Evolutionary conservation across 1,284 basidiomycete species (phyloP), one percentile per base, ranked within the genome.

Genomic region (Neonothopanus nambi): DNA sequence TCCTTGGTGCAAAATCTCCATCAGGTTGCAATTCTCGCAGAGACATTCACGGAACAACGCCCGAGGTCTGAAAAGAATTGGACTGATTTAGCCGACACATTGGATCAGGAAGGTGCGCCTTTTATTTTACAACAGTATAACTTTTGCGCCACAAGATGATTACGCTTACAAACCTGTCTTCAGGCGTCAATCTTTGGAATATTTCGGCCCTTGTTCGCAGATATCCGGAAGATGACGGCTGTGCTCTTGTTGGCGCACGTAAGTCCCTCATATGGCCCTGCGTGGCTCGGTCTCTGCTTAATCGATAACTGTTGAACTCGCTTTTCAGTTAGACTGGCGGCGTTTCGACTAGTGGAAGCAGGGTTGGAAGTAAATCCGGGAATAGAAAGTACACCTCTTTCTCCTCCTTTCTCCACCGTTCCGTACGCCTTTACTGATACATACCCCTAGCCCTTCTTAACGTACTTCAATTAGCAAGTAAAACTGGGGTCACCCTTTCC

Each of bases 181-280:
- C 59, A 92, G 89, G 90, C 59, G 89, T 91, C 64, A 81, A 81
- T 76, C 79, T 92, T 17, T 92, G 89, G 90, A 92, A 92, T 68
- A 79, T 81, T 61, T 88, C 89, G 62, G 82, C 82, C 51, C 67
- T 84, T 58, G 75, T 89, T 66, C 80, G 78, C 68, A 81, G 81
- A 67, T 74, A 69, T 60, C 71, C 76, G 65, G 77, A 79, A 59
- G 76, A 79, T 62, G 77, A 81, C 66, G 74, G 73, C 63, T 74
- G 72, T 59, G 63, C 73, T 51, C 71, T 86, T 49, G 74, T 84
- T 63, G 85, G 82, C 63, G 81, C 84, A 56, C 73, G 89, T 91
- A 75, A 70, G 87, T 52, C 21, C 41, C 24, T 17, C 43, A 44
- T 36, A 21, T 39, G 36, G 40, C 30, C 44, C 49, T 18, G 33